Evolutionary conservation across 306 rosid species (phyloP).

Genomic region (Oxytropis ochrocephala): DNA sequence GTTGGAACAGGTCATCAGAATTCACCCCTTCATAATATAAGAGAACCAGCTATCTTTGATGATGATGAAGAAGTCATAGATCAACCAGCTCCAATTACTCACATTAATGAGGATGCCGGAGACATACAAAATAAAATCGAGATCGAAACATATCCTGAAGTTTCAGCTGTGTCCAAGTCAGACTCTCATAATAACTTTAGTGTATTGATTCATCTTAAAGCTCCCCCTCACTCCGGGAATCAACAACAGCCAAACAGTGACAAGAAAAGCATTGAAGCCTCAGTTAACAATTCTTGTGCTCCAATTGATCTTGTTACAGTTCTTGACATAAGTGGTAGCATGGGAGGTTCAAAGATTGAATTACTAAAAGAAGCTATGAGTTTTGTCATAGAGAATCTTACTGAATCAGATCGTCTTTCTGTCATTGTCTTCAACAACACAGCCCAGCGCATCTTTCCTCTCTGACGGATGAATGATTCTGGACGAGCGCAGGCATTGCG

Average conservation of each 20-base stretch:
- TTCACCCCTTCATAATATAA: constrained; percentile 32
- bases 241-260: constrained; percentile 20
- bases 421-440: constrained; percentile 79
- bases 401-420: constrained; percentile 79
- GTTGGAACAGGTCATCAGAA: constrained; percentile 27
- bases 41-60: constrained; percentile 66
- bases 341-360: constrained; percentile 89
- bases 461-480: constrained; percentile 63
- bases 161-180: constrained; percentile 66
- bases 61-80: constrained; percentile 82
- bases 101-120: constrained; percentile 24
- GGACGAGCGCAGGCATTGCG: constrained; percentile 75
- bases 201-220: constrained; percentile 74
- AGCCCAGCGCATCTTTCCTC: constrained; percentile 82
- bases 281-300: constrained; percentile 44
- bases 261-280: constrained; percentile 13
- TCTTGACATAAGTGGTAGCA: constrained; percentile 96
- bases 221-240: constrained; percentile 44
- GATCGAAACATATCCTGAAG: constrained; percentile 66
- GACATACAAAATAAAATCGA: constrained; percentile 36
- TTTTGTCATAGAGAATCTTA: constrained; percentile 83
- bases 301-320: constrained; percentile 88
- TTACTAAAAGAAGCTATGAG: constrained; percentile 90
- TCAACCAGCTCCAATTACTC: constrained; percentile 29
- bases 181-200: constrained; percentile 51